Percentiles rank a stretch among this genome's conserved stretches.
Conservation (phyloP, 805 yeast species). For the Lachancea cidri region DNA sequence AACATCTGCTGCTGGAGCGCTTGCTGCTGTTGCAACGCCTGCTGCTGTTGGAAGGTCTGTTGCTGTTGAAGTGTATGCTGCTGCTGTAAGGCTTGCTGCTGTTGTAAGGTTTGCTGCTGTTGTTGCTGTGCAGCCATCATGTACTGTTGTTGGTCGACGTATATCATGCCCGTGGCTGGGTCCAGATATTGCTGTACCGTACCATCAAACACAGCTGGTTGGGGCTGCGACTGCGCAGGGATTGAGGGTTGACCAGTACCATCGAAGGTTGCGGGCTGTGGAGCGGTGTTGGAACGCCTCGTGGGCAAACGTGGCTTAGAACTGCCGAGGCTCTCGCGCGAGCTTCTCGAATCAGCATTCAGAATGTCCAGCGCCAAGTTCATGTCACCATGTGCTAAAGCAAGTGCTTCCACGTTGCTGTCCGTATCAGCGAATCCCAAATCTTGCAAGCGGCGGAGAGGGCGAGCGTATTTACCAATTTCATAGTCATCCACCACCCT, state of each 20-base stretch:
- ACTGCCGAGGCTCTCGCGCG: neutral
- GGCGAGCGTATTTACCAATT: conserved; percentile 44
- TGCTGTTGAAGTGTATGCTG: conserved; percentile 9
- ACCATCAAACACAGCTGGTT: conserved; percentile 27
- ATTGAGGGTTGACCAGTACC: conserved; percentile 16
- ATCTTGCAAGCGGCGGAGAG: conserved; percentile 43
- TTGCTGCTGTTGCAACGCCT: conserved; percentile 13
- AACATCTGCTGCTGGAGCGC: conserved; percentile 4
- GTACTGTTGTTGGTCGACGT: conserved; percentile 65
- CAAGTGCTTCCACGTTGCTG: conserved; percentile 57
- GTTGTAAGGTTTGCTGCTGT: conserved; percentile 15
- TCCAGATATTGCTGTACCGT: conserved; percentile 61
- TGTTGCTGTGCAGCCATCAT: conserved; percentile 18
- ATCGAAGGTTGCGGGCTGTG: conserved; percentile 34
- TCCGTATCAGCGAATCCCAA: conserved; percentile 57
- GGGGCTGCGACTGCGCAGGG: conserved; percentile 18
- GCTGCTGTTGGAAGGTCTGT: conserved; percentile 12
- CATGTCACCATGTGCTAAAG: conserved; percentile 53
- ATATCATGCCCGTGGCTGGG: conserved; percentile 64
- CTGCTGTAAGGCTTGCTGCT: conserved; percentile 16
- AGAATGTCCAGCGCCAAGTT: conserved; percentile 55
- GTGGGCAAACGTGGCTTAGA: conserved; percentile 5
- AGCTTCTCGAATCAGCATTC: conserved; percentile 31
- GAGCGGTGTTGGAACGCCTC: conserved; percentile 24
- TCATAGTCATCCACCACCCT: conserved; percentile 52